Evolutionary conservation across 2,329 filamentous ascomycete species (phyloP).

Genomic region (Lecanicillium sp.): DNA sequence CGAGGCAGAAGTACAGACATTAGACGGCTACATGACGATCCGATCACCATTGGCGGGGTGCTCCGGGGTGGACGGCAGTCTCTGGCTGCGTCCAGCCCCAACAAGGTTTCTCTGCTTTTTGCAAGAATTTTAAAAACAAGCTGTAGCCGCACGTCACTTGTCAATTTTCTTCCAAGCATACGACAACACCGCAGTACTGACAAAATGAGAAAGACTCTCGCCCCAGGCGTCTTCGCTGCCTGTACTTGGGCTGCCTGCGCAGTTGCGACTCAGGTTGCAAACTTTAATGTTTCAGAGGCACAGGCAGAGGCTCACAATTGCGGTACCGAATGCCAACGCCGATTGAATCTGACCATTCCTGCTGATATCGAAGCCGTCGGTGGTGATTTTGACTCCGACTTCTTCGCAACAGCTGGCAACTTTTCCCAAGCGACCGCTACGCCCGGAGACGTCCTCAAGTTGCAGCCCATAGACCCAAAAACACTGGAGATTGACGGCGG

Average conservation of each 20-base stretch:
- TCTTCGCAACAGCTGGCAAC: constrained; percentile 10
- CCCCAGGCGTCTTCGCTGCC: no score
- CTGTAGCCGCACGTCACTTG: no score
- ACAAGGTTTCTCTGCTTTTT: no score
- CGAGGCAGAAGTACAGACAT: no score
- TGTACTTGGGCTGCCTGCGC: not conserved
- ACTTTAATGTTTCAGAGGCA: constrained; percentile 4
- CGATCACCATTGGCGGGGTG: no score
- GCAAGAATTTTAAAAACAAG: no score
- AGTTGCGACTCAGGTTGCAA: not conserved
- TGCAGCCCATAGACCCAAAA: constrained; percentile 9
- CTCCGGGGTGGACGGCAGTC: no score
- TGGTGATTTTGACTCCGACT: constrained; percentile 7
- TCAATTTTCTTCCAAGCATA: no score
- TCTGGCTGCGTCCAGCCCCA: no score
- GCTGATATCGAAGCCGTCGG: constrained; percentile 4
- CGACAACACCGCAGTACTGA: no score
- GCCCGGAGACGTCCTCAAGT: constrained; percentile 12
- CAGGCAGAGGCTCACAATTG: constrained; percentile 6
- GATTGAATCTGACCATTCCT: not conserved
- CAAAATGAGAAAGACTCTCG: no score
- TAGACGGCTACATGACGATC: no score
- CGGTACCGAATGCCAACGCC: constrained; percentile 6
- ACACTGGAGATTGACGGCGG: constrained; percentile 7
- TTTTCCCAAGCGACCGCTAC: constrained; percentile 5